Conservation (phyloP, 371 early-diverging fungal genomes). For the Encephalitozoon romaleae region DNA sequence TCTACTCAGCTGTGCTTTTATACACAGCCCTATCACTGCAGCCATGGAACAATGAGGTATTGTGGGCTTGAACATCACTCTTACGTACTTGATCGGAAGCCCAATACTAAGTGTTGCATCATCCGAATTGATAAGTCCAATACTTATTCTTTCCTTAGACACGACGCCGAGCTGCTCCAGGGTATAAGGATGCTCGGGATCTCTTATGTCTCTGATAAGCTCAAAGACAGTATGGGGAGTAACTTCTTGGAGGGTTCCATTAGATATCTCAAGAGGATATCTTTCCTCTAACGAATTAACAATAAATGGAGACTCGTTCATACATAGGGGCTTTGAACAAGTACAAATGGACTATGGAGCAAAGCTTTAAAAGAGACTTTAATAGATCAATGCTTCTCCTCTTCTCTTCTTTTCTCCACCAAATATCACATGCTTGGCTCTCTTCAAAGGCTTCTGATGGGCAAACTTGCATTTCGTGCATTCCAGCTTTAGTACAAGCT, state of each 20-base stretch:
- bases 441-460: slow-evolving; percentile 80
- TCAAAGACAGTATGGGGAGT: slow-evolving; percentile 63
- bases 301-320: slow-evolving; percentile 1
- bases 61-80: slow-evolving; percentile 72
- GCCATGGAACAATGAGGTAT: slow-evolving; percentile 99
- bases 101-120: slow-evolving; percentile 57
- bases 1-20: slow-evolving; percentile 76
- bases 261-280: background rate
- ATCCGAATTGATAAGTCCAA: slow-evolving; percentile 50
- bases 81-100: slow-evolving; percentile 31
- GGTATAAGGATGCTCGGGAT: slow-evolving; percentile 77
- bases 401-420: slow-evolving; percentile 90
- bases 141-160: slow-evolving; percentile 28
- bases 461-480: slow-evolving; percentile 92
- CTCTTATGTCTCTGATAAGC: slow-evolving; percentile 84
- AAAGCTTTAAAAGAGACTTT: slow-evolving; percentile 36
- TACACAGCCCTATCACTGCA: slow-evolving; percentile 89
- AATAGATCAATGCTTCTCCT: slow-evolving; percentile 60
- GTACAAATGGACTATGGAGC: background rate
- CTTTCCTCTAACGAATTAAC: background rate
- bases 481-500: slow-evolving; percentile 90
- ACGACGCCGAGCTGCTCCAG: slow-evolving; percentile 63
- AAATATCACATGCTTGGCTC: slow-evolving; percentile 98
- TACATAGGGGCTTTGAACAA: background rate
- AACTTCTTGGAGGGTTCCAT: slow-evolving; percentile 1